These are phyloP conservation scores for Ceratocystis alfenasii DNA, from an alignment of 2,329 filamentous ascomycete species.

Conservation along the genomic window DNA sequence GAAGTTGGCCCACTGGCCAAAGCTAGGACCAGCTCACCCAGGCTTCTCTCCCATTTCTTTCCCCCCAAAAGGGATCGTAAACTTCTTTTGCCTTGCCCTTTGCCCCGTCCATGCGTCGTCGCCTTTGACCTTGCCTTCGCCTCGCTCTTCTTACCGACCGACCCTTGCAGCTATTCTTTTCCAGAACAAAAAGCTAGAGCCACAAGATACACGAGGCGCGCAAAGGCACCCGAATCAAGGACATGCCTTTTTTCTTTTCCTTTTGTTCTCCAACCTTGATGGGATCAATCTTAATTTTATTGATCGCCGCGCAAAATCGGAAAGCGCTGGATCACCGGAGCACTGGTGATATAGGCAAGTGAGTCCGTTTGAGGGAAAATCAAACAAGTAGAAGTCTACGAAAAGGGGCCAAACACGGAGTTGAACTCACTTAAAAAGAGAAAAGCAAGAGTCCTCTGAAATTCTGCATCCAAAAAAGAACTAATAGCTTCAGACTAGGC, in stretches of 20 bases:
- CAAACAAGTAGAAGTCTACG: too few relatives aligned
- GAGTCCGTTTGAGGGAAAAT: too few relatives aligned
- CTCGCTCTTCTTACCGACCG: background rate
- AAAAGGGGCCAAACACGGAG: too few relatives aligned
- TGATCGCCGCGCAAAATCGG: background rate
- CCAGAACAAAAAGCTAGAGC: slow-evolving; percentile 5
- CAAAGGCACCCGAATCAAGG: background rate
- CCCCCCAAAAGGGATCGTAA: background rate
- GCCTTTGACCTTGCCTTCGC: too few relatives aligned
- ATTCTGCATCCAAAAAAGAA: too few relatives aligned
- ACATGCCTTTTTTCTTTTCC: too few relatives aligned
- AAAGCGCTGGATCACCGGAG: too few relatives aligned
- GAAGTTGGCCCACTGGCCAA: background rate
- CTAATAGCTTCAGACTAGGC: too few relatives aligned
- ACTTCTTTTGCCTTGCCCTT: background rate
- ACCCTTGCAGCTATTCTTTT: slow-evolving; percentile 9
- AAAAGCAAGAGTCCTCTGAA: too few relatives aligned
- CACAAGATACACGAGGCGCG: background rate
- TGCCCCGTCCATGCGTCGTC: too few relatives aligned
- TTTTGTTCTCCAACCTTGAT: background rate
- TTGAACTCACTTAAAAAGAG: too few relatives aligned
- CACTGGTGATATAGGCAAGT: too few relatives aligned
- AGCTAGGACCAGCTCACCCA: background rate
- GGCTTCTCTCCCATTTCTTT: background rate
- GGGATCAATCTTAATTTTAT: background rate